Conservation (phyloP, 257 asterid genomes). For the Cruciata laevipes region DNA sequence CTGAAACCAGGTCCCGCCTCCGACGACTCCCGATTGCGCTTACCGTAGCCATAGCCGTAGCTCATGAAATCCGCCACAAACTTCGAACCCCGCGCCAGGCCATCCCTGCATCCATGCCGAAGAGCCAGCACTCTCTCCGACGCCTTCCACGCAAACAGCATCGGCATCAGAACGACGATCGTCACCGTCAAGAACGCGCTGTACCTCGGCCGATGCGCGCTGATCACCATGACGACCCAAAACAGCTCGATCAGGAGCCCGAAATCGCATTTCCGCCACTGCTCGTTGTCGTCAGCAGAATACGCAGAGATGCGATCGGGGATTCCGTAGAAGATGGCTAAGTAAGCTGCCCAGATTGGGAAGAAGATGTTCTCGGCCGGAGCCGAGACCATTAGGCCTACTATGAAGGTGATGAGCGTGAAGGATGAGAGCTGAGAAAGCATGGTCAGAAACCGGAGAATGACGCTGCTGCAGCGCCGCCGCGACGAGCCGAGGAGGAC, state of each 20-base stretch:
- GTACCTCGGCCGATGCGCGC: too few species aligned
- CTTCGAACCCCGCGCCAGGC: not conserved
- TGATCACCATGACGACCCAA: not conserved
- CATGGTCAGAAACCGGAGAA: not conserved
- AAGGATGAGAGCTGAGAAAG: not conserved
- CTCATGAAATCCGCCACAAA: not conserved
- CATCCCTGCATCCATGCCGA: not conserved
- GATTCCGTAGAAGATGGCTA: not conserved
- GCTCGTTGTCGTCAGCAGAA: slow-evolving; percentile 4
- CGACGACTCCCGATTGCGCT: not conserved
- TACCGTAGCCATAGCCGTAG: too few species aligned
- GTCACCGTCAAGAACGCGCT: not conserved
- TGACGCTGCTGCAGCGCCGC: not conserved
- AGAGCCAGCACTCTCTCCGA: not conserved
- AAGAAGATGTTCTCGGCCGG: not conserved
- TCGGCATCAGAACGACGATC: too few species aligned
- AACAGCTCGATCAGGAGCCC: not conserved
- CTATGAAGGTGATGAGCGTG: not conserved
- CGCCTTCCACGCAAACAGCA: not conserved
- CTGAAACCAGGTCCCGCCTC: too few species aligned
- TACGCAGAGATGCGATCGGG: not conserved
- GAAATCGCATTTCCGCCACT: not conserved
- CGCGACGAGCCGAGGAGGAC: not conserved
- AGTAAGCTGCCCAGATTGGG: not conserved
- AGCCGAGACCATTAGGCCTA: not conserved